Percentiles rank a stretch among this genome's conserved stretches.
These are phyloP conservation scores for Glebionis coronaria DNA, from an alignment of 129 eudicot species.

Conservation along the genomic window DNA sequence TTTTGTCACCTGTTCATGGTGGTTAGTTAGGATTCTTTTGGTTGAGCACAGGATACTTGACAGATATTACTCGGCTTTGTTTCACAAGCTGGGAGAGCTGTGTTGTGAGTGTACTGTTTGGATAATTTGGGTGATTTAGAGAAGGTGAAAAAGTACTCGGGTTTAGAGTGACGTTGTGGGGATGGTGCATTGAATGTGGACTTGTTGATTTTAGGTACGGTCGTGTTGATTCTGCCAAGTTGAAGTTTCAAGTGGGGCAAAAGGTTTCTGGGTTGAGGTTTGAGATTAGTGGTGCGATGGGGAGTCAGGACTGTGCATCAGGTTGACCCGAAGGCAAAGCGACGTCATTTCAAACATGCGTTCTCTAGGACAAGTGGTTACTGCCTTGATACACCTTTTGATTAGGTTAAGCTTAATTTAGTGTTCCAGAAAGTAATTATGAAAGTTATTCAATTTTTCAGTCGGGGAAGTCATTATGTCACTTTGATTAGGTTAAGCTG, in stretches of 20 bases:
- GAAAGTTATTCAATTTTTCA: no score
- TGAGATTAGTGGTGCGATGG: no score
- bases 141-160: slow-evolving; percentile 57
- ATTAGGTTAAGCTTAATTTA: background rate
- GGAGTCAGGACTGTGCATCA: slow-evolving; percentile 72
- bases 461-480: slow-evolving; percentile 19
- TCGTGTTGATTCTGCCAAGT: no score
- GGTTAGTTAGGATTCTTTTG: slow-evolving; percentile 69
- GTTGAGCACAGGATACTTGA: slow-evolving; percentile 74
- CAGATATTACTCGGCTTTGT: slow-evolving; percentile 66
- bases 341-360: slow-evolving; percentile 77
- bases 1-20: slow-evolving; percentile 52
- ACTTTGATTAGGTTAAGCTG: slow-evolving; percentile 70
- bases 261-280: no score
- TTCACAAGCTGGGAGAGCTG: slow-evolving; percentile 56
- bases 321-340: slow-evolving; percentile 87
- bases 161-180: slow-evolving; percentile 48
- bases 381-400: slow-evolving; percentile 24
- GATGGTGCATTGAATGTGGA: slow-evolving; percentile 65
- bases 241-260: no score
- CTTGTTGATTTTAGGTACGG: no score
- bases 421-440: no score
- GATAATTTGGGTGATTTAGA: slow-evolving; percentile 43
- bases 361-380: slow-evolving; percentile 97
- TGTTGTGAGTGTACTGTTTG: slow-evolving; percentile 48